phyloP scores from a whole-genome alignment of 352 stramenopile genomes.

The Phytophthora palmivora region DNA sequence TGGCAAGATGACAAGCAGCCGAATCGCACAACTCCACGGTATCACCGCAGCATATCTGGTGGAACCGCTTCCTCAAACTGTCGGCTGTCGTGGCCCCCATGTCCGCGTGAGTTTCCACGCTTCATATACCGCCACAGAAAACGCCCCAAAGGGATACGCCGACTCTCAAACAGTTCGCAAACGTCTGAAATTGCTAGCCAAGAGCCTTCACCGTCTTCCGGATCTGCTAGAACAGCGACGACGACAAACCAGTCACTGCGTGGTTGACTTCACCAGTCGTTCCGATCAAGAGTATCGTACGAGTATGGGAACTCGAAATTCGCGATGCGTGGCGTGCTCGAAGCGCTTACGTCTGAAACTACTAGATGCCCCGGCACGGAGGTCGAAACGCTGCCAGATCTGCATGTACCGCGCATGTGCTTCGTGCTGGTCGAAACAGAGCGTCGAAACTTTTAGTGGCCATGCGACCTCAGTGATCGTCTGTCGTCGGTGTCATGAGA shows the following conservation, averaged over 20 bases:
- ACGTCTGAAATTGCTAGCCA: conserved; percentile 37
- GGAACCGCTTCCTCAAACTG: conserved; percentile 30
- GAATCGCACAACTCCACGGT: conserved; percentile 48
- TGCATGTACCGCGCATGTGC: conserved; percentile 55
- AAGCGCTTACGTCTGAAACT: conserved; percentile 45
- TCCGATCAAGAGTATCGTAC: conserved; percentile 13
- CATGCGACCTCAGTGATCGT: conserved; percentile 40
- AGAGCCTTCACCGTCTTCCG: conserved; percentile 38
- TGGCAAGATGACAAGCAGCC: conserved; percentile 39
- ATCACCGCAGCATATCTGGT: conserved; percentile 49
- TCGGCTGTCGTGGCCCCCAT: conserved; percentile 16
- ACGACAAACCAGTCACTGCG: conserved; percentile 11
- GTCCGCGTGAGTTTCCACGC: conserved; percentile 58
- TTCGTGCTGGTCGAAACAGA: conserved; percentile 47
- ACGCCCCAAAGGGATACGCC: conserved; percentile 20
- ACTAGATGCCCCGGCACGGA: conserved; percentile 35
- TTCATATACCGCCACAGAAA: conserved; percentile 28
- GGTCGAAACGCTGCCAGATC: conserved; percentile 49
- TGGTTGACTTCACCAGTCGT: conserved; percentile 17
- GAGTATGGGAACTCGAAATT: conserved; percentile 31
- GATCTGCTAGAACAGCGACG: conserved; percentile 39
- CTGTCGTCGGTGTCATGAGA: conserved; percentile 52
- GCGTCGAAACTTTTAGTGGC: conserved; percentile 47
- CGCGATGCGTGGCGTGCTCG: conserved; percentile 52
- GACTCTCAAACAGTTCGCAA: conserved; percentile 32